Conservation (phyloP, 805 yeast species). For the Starmerella sirachaensis region DNA sequence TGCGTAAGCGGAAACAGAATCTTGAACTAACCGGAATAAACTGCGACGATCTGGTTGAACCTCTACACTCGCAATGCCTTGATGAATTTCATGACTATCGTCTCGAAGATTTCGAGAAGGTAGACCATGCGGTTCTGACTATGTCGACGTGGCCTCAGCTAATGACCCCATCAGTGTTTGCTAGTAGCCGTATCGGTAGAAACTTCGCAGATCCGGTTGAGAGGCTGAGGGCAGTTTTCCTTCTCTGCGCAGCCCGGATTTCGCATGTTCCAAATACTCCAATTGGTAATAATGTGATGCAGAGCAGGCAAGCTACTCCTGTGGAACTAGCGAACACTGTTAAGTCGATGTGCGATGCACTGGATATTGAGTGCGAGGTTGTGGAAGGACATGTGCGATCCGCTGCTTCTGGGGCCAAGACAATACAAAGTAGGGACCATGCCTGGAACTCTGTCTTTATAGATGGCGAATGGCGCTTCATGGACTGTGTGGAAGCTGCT, state of each 20-base stretch:
- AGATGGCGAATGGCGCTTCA: slow-evolving; percentile 64
- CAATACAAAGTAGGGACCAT: slow-evolving; percentile 38
- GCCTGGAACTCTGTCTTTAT: slow-evolving; percentile 76
- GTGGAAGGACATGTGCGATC: slow-evolving; percentile 74
- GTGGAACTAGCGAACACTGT: slow-evolving; percentile 70
- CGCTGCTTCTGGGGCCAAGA: slow-evolving; percentile 44
- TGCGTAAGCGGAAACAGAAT: slow-evolving; percentile 55
- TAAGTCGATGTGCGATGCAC: slow-evolving; percentile 54
- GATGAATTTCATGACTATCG: slow-evolving; percentile 21
- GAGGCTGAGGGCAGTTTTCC: slow-evolving; percentile 50
- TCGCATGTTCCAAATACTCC: slow-evolving; percentile 31
- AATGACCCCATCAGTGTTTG: slow-evolving; percentile 44
- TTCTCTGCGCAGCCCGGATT: slow-evolving; percentile 51
- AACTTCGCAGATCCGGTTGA: slow-evolving; percentile 45
- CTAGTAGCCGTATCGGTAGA: slow-evolving; percentile 40
- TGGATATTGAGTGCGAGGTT: slow-evolving; percentile 63
- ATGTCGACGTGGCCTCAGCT: slow-evolving; percentile 31
- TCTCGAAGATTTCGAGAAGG: slow-evolving; percentile 22
- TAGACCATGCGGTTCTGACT: slow-evolving; percentile 25
- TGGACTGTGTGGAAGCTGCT: slow-evolving; percentile 40
- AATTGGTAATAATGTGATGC: slow-evolving; percentile 25
- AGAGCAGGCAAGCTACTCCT: slow-evolving; percentile 44
- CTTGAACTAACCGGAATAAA: slow-evolving; percentile 23
- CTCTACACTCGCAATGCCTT: slow-evolving; percentile 7
- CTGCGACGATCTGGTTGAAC: slow-evolving; percentile 15